Base-by-base conservation (phyloP, 2,329 filamentous ascomycete genomes). In the Apiospora aurea region DNA sequence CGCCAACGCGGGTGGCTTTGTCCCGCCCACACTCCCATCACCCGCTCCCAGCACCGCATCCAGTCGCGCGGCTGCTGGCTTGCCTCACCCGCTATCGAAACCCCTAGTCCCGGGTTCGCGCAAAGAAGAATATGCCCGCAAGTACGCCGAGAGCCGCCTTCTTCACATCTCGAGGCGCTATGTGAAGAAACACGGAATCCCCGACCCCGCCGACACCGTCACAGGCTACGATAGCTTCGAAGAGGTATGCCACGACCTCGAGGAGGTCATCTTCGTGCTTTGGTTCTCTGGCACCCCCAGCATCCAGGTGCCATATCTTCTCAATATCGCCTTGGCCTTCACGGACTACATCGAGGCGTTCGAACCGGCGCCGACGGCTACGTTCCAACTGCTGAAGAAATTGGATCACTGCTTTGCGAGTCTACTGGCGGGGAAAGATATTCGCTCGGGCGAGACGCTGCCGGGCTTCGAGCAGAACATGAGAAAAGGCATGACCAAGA, bases 271-370 rank as follows among this genome's bases (percentile, higher is more conserved):
- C 21, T 92, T 97, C 80, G 88, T 97, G 10, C 83, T 97, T 6
- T 98, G 96, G 96, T 88, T 94, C 29, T 94, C 92, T 43, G 94
- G 93, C 13, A 97, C 95, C 29, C 94, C 94, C 24, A 89, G 88
- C 70, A 84, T 98, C 11, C 94, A 98, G 82, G 90, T 96, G 16
- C 94, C 95, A 2, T 96, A 96, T 79, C 85, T 98, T 2, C 89
- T 98, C 49, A 93, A 91, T 71, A 84, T 97, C 67, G 94, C 94
- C 0, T 88, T 92, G 69, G 87, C 95, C 72, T 86, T 95, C 49
- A 91, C 90, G 72, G 90, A 90, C 24, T 95, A 93, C 80, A 87
- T 97, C 3, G 85, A 90, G 4, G 89, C 91, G 11, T 97, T 97
- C 79, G 87, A 90, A 0, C 89, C 93, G 2, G 85, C 89, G 0